phyloP scores from a whole-genome alignment of 2,329 filamentous ascomycete species.

The Lachnellula suecica region DNA sequence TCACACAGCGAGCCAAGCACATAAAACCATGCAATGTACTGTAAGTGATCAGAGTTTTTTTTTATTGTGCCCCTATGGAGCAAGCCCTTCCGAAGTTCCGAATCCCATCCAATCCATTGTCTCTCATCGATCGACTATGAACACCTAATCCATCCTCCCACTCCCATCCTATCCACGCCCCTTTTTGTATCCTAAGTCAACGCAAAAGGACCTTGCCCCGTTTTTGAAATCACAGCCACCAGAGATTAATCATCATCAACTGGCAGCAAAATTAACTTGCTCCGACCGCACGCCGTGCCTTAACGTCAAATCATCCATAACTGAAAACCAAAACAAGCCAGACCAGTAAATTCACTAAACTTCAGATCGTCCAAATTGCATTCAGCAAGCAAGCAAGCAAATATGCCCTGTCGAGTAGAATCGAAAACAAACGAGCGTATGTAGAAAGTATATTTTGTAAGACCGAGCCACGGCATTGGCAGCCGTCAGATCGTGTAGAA shows the following conservation, averaged over 20 bases:
- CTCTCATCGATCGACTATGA: neutral
- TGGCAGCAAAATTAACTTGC: neutral
- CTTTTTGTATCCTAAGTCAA: neutral
- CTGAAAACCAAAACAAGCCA: neutral
- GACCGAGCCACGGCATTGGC: neutral
- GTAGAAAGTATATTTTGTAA: neutral
- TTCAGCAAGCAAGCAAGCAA: neutral
- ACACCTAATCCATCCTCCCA: neutral
- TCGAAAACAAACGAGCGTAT: neutral
- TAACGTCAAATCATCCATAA: neutral
- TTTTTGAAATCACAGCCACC: neutral
- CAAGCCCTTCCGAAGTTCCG: too few species aligned
- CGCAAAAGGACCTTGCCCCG: neutral
- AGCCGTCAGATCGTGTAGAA: neutral
- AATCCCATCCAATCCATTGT: too few species aligned
- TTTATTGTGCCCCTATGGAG: neutral
- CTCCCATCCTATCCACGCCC: neutral
- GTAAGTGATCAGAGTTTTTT: neutral
- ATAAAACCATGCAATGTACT: neutral
- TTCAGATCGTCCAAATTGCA: neutral
- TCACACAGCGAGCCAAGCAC: neutral
- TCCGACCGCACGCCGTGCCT: neutral
- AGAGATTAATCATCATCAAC: neutral
- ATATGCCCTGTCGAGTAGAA: too few species aligned
- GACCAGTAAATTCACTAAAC: neutral